Percentiles rank a stretch among this genome's conserved stretches.
Conservation (phyloP, 1,139 yeast species). For the Casaregolazyma suthepensis region DNA sequence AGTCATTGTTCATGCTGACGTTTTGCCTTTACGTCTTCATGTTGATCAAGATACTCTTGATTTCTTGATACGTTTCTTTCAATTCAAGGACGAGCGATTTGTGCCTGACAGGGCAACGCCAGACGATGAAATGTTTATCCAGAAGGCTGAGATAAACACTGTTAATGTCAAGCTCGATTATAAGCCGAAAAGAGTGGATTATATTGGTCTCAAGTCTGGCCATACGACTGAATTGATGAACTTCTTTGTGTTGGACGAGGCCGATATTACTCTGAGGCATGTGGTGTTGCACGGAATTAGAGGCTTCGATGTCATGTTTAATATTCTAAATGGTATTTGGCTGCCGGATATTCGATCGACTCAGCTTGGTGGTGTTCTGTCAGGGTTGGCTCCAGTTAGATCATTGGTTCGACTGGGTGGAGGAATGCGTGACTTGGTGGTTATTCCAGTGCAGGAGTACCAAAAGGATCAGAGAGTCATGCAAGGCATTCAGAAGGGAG, state of each 20-base stretch:
- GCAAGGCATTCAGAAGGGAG: slow-evolving; percentile 71
- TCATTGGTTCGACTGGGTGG: slow-evolving; percentile 73
- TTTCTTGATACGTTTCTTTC: slow-evolving; percentile 70
- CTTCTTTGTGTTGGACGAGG: slow-evolving; percentile 81
- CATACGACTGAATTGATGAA: slow-evolving; percentile 82
- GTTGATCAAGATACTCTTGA: slow-evolving; percentile 93
- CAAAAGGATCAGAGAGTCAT: slow-evolving; percentile 64
- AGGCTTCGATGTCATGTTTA: slow-evolving; percentile 60
- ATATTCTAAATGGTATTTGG: slow-evolving; percentile 62
- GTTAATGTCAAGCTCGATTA: slow-evolving; percentile 73
- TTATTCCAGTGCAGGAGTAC: slow-evolving; percentile 70
- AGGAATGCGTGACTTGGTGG: slow-evolving; percentile 68
- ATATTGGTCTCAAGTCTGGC: slow-evolving; percentile 77
- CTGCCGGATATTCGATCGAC: slow-evolving; percentile 76
- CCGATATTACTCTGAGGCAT: slow-evolving; percentile 58
- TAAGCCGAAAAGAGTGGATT: slow-evolving; percentile 85
- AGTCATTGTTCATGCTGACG: slow-evolving; percentile 46
- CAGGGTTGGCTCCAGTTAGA: slow-evolving; percentile 79
- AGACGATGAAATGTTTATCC: slow-evolving; percentile 57
- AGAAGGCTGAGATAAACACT: slow-evolving; percentile 57
- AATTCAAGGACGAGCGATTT: slow-evolving; percentile 70
- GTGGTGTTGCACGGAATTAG: slow-evolving; percentile 66
- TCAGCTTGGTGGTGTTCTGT: slow-evolving; percentile 71
- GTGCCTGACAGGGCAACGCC: slow-evolving; percentile 22
- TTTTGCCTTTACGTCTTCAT: slow-evolving; percentile 73